Evolutionary conservation across 352 stramenopile genomes (phyloP).

Genomic region (Aphanomyces stellatus): DNA sequence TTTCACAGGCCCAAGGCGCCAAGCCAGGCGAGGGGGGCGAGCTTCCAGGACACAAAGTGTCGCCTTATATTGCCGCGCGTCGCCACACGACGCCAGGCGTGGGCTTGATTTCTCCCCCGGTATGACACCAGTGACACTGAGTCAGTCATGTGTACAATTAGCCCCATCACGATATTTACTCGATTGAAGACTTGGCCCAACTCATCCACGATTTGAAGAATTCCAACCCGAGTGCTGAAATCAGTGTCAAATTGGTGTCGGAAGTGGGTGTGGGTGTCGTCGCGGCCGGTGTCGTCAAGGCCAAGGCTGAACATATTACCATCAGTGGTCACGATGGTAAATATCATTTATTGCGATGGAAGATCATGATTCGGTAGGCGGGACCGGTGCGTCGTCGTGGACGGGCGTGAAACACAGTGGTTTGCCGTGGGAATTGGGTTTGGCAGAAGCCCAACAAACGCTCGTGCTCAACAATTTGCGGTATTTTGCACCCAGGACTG

Average conservation of each 20-base stretch:
- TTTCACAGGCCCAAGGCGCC: conserved; percentile 83
- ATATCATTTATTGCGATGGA: not conserved
- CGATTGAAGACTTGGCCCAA: conserved; percentile 96
- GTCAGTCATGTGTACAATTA: not conserved
- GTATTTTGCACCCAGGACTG: conserved; percentile 19
- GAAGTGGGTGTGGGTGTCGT: conserved; percentile 95
- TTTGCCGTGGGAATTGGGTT: conserved; percentile 93
- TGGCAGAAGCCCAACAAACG: conserved; percentile 95
- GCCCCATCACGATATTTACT: conserved; percentile 98
- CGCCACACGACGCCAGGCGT: conserved; percentile 95
- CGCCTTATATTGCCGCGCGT: conserved; percentile 93
- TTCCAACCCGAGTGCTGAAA: conserved; percentile 88
- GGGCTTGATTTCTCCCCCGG: conserved; percentile 91
- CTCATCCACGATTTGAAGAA: conserved; percentile 98
- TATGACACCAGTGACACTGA: not conserved
- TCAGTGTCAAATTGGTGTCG: conserved; percentile 95
- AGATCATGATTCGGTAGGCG: conserved; percentile 27
- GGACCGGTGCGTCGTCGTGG: conserved; percentile 92
- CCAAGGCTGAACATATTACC: conserved; percentile 93
- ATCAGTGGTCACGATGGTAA: conserved; percentile 89
- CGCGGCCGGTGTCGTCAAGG: conserved; percentile 85
- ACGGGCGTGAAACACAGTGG: conserved; percentile 92
- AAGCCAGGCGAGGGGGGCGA: conserved; percentile 96
- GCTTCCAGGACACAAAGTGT: conserved; percentile 94
- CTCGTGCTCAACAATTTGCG: conserved; percentile 94